These are phyloP conservation scores for Malassezia sp. DNA, from an alignment of 1,284 basidiomycete genomes.

Conservation along the genomic window DNA sequence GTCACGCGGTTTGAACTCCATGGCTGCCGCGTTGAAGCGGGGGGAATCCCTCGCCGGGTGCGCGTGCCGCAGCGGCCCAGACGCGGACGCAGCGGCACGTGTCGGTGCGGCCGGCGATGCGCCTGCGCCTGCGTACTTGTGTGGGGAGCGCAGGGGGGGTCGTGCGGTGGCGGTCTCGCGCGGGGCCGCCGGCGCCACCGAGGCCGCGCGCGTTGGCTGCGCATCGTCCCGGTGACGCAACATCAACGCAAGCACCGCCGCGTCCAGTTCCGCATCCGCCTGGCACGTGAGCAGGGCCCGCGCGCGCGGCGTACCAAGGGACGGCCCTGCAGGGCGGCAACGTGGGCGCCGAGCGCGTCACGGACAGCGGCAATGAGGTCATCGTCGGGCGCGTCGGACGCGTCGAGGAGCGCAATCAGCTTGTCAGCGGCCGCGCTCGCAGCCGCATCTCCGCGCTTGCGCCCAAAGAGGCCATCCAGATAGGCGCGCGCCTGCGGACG, in stretches of 20 bases:
- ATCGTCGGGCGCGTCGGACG: background rate
- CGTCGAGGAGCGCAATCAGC: background rate
- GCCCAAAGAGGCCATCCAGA: conserved; percentile 2
- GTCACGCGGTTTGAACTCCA: conserved; percentile 36
- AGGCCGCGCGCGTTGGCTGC: no score
- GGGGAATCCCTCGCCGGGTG: conserved; percentile 29
- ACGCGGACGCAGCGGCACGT: conserved; percentile 15
- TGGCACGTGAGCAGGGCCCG: background rate
- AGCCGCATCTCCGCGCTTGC: background rate
- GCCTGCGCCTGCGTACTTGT: no score
- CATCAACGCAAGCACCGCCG: conserved; percentile 8
- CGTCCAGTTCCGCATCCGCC: conserved; percentile 7
- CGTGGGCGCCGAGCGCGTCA: background rate
- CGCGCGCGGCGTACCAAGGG: background rate
- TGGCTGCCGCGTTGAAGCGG: conserved; percentile 35
- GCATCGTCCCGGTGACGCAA: conserved; percentile 8
- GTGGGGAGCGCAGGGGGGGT: no score
- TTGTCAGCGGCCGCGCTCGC: background rate
- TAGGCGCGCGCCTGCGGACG: conserved; percentile 3
- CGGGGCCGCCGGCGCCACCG: no score
- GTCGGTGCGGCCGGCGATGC: no score
- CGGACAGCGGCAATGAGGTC: conserved; percentile 1
- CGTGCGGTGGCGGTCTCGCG: no score
- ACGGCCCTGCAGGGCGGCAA: background rate
- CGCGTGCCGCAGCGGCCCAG: conserved; percentile 9